Evolutionary conservation across 1,139 yeast genomes (phyloP), one percentile per base, ranked within the genome.

Genomic region (Candida tunisiensis): DNA sequence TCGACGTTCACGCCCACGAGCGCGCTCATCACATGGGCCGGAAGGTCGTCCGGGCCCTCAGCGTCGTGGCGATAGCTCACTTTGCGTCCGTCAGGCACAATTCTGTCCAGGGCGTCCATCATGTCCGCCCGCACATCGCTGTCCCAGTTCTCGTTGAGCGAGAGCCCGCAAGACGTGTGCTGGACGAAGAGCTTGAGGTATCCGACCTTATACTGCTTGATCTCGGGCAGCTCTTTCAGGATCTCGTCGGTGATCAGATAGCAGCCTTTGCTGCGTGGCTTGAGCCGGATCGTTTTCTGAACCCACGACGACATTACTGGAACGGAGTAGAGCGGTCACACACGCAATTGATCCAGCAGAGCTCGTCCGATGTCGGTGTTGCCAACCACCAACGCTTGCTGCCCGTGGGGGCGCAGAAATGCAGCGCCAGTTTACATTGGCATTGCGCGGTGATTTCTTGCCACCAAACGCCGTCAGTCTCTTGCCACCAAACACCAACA

Each of bases 41-140:
- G 80, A 80, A 75, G 74, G 46, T 78, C 91, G 45, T 78, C 88
- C 2, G 77, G 67, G 11, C 62, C 92, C 49, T 78, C 92, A 33
- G 73, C 85, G 23, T 61, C 64, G 43, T 77, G 88, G 23, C 66
- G 52, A 39, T 70, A 72, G n/a, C n/a, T n/a, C n/a, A n/a, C n/a
- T n/a, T n/a, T n/a, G n/a, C n/a, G n/a, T 41, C 38, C 41, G 32
- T 63, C 68, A 0, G 92, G 92, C 2, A 69, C 80, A 32, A 75
- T 55, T 30, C 69, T 55, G 40, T 70, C 74, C 39, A 78, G 51
- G 1, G 77, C 65, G 18, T 62, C 59, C 10, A 63, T 59, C 77
- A 78, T 62, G 43, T 78, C 92, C 3, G 48, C 52, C 31, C 85
- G 60, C 6, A 78, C 91, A 44, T 74, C 85, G 0, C 82, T 69